These are phyloP conservation scores for Kodamaea fukazawae DNA, from an alignment of 805 yeast genomes.

Conservation along the genomic window DNA sequence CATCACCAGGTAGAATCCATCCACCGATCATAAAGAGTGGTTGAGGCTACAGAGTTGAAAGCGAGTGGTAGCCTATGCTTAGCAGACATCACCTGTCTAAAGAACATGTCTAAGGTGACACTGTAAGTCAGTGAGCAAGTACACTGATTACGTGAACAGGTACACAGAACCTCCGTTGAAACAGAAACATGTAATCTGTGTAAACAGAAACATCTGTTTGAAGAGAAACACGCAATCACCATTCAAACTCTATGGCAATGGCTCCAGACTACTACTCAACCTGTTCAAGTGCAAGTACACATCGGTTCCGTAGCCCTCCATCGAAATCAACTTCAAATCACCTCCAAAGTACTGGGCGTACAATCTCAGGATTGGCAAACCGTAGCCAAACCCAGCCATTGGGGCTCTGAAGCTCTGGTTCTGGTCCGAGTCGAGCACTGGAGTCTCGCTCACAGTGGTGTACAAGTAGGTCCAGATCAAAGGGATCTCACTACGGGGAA, in stretches of 20 bases:
- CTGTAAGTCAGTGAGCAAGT: no score
- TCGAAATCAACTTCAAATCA: conserved; percentile 77
- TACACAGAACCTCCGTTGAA: no score
- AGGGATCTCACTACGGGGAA: conserved; percentile 79
- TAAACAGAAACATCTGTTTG: no score
- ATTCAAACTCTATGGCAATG: conserved; percentile 55
- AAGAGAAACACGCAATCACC: no score
- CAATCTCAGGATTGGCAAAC: conserved; percentile 79
- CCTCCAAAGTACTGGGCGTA: conserved; percentile 92
- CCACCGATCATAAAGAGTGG: no score
- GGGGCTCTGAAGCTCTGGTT: conserved; percentile 78
- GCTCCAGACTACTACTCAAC: conserved; percentile 70
- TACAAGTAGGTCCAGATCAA: conserved; percentile 88
- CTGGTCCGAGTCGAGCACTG: conserved; percentile 57
- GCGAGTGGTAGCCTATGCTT: no score
- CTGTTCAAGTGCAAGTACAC: conserved; percentile 84
- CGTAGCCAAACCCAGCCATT: conserved; percentile 93
- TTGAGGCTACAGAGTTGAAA: no score
- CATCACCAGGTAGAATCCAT: no score
- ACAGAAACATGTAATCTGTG: no score
- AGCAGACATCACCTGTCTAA: no score
- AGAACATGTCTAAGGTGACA: no score
- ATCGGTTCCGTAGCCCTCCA: conserved; percentile 96
- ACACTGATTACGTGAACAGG: no score
- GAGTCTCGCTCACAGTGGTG: conserved; percentile 78